Conservation (phyloP, 441 rosid genomes). For the Jatropha multifida region DNA sequence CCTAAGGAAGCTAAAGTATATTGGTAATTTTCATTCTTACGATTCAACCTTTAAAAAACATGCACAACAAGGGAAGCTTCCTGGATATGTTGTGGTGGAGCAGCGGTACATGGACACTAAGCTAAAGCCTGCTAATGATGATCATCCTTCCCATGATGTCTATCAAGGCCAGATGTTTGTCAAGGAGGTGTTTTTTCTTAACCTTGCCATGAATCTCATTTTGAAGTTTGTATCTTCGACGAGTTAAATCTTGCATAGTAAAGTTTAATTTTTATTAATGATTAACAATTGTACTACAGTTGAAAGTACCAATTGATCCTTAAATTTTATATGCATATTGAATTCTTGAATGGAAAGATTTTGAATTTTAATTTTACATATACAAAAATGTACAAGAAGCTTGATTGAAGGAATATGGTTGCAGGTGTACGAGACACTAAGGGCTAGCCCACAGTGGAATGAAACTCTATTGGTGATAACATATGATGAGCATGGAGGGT, state of each 20-base stretch:
- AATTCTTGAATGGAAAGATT: no score
- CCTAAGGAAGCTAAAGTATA: constrained; percentile 77
- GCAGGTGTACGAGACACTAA: constrained; percentile 77
- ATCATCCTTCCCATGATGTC: constrained; percentile 93
- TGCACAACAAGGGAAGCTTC: constrained; percentile 63
- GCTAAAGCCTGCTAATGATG: constrained; percentile 63
- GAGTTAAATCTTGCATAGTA: no score
- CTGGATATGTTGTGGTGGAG: constrained; percentile 69
- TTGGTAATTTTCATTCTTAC: constrained; percentile 47
- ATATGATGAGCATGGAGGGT: constrained; percentile 93
- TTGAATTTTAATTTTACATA: no score
- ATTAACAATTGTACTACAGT: no score
- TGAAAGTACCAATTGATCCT: no score
- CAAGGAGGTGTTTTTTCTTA: constrained; percentile 26
- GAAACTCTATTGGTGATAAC: constrained; percentile 66
- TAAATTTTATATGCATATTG: no score
- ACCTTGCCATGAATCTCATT: no score
- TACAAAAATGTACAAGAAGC: no score
- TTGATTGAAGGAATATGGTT: not conserved
- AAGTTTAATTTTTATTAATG: no score
- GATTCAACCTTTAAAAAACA: constrained; percentile 42
- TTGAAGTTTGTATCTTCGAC: no score
- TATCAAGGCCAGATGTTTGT: constrained; percentile 62
- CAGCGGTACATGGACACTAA: constrained; percentile 72
- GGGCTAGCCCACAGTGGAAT: constrained; percentile 93